Evolutionary conservation across 495 filamentous ascomycete genomes (phyloP).

Genomic region (Penicillium mononematosum): DNA sequence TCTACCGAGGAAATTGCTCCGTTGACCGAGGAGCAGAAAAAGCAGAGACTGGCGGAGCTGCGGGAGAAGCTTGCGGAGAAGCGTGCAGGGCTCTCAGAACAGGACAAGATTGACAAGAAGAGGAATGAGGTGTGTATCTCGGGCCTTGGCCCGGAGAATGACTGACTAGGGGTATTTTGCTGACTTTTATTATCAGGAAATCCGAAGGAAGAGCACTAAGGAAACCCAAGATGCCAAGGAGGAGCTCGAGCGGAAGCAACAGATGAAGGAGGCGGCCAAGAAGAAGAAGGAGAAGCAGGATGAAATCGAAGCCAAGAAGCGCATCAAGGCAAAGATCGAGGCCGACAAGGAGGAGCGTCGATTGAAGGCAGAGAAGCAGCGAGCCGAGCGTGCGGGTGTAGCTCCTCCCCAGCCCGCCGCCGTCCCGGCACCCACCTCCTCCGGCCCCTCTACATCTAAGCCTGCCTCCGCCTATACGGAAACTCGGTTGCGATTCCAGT

Average conservation of each 20-base stretch:
- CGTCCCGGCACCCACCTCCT: slow-evolving; percentile 36
- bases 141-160: neutral
- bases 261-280: slow-evolving; percentile 79
- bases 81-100: slow-evolving; percentile 61
- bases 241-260: slow-evolving; percentile 80
- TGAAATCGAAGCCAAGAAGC: slow-evolving; percentile 82
- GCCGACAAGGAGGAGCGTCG: slow-evolving; percentile 85
- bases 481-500: slow-evolving; percentile 79
- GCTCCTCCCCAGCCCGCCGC: slow-evolving; percentile 47
- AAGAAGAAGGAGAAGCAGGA: slow-evolving; percentile 84
- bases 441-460: slow-evolving; percentile 51
- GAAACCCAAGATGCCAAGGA: slow-evolving; percentile 79
- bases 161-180: neutral
- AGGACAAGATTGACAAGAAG: slow-evolving; percentile 83
- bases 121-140: slow-evolving; percentile 69
- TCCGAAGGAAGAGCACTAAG: slow-evolving; percentile 77
- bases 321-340: slow-evolving; percentile 87
- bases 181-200: slow-evolving; percentile 56
- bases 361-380: slow-evolving; percentile 77
- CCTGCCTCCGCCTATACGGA: slow-evolving; percentile 68
- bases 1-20: slow-evolving; percentile 88
- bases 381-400: slow-evolving; percentile 76
- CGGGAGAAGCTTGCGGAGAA: slow-evolving; percentile 71
- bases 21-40: slow-evolving; percentile 89
- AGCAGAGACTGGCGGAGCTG: slow-evolving; percentile 71